Evolutionary conservation across 495 filamentous ascomycete species (phyloP).

Genomic region (Trypethelium eluteriae): DNA sequence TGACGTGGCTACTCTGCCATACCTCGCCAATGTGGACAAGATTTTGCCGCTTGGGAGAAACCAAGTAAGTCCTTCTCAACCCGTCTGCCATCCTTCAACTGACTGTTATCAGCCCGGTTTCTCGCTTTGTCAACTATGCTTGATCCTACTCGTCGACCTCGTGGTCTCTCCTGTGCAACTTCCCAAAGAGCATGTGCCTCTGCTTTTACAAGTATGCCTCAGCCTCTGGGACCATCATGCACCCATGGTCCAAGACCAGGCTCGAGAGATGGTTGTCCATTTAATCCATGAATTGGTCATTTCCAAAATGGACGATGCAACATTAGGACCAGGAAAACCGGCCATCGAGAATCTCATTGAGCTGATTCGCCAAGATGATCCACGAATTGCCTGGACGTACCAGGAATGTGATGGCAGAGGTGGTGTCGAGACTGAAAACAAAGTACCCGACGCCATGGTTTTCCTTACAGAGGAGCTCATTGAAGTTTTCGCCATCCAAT

Average conservation of each 20-base stretch:
- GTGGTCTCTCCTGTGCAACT: slow-evolving; percentile 87
- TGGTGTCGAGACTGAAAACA: slow-evolving; percentile 52
- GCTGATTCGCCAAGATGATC: slow-evolving; percentile 75
- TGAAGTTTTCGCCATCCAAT: slow-evolving; percentile 73
- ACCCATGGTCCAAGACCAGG: slow-evolving; percentile 90
- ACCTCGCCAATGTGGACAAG: slow-evolving; percentile 75
- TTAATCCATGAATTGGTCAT: slow-evolving; percentile 95
- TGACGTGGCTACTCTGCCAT: slow-evolving; percentile 68
- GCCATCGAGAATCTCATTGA: slow-evolving; percentile 85
- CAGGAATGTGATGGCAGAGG: slow-evolving; percentile 78
- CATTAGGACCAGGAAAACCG: slow-evolving; percentile 55
- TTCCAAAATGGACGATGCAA: slow-evolving; percentile 73
- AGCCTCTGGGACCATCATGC: slow-evolving; percentile 97
- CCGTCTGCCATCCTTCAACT: background rate
- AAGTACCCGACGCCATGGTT: slow-evolving; percentile 82
- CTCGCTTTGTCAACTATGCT: slow-evolving; percentile 82
- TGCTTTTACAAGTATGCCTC: slow-evolving; percentile 82
- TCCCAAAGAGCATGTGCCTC: slow-evolving; percentile 64
- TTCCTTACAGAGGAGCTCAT: slow-evolving; percentile 71
- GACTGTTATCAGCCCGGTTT: slow-evolving; percentile 52
- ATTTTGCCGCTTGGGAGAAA: slow-evolving; percentile 82
- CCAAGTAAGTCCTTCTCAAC: slow-evolving; percentile 45
- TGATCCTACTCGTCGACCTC: slow-evolving; percentile 91
- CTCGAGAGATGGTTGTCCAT: slow-evolving; percentile 95
- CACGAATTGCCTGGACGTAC: slow-evolving; percentile 83